Percentiles rank a stretch among this genome's conserved stretches.
These are phyloP conservation scores for Dianthus caryophyllus DNA, from an alignment of 148 eudicot species.

Conservation along the genomic window DNA sequence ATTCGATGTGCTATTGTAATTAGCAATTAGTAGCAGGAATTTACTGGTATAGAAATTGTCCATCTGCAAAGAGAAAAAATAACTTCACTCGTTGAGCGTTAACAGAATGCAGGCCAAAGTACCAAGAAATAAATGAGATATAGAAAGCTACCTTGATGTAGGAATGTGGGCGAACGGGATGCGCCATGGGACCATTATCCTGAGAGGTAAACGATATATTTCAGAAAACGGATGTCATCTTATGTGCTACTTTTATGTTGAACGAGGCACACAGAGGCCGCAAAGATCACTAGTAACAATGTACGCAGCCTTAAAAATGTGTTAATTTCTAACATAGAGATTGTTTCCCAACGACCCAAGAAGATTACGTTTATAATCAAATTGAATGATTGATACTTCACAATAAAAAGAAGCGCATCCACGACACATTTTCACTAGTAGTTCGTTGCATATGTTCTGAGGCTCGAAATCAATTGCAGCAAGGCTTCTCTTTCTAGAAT, in stretches of 20 bases:
- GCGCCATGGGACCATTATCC: conserved; percentile 99
- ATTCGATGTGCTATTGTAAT: neutral
- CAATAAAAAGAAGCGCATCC: too few species aligned
- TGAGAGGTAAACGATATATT: conserved; percentile 32
- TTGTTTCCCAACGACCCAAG: too few species aligned
- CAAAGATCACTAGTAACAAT: too few species aligned
- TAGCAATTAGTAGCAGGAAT: conserved; percentile 11
- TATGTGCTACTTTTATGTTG: too few species aligned
- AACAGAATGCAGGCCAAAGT: neutral
- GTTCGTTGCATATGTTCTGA: too few species aligned
- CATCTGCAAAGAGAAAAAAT: conserved; percentile 52
- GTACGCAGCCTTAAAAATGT: too few species aligned
- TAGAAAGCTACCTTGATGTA: conserved; percentile 68
- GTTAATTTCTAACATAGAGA: too few species aligned
- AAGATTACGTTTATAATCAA: too few species aligned
- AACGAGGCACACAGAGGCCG: too few species aligned
- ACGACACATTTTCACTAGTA: too few species aligned
- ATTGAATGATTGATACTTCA: too few species aligned
- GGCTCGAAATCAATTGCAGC: too few species aligned
- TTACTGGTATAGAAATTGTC: conserved; percentile 97
- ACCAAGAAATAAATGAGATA: conserved; percentile 6
- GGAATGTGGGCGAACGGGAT: conserved; percentile 98
- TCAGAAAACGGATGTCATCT: neutral
- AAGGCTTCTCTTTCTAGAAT: neutral
- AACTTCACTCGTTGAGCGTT: conserved; percentile 10